Evolutionary conservation across 192 early-diverging fungal genomes (phyloP).

Genomic region (Coemansia reversa): DNA sequence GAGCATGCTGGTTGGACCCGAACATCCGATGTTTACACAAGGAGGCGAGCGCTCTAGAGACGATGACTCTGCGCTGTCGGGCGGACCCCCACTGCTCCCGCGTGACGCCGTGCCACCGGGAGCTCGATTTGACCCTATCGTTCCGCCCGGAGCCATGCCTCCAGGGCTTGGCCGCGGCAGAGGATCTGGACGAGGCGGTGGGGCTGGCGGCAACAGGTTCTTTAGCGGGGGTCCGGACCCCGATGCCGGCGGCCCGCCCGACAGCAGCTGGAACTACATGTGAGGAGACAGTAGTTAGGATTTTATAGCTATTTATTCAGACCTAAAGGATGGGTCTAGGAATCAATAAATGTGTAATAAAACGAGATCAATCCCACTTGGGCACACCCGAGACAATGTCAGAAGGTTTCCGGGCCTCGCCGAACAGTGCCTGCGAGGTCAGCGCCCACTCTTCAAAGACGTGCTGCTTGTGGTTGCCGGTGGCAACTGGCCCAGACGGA

Average conservation of each 20-base stretch:
- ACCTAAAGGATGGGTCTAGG: not conserved
- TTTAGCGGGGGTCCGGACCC: slow-evolving; percentile 48
- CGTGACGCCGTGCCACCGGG: slow-evolving; percentile 76
- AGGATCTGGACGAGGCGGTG: slow-evolving; percentile 18
- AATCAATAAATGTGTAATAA: not conserved
- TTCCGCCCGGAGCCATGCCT: slow-evolving; percentile 64
- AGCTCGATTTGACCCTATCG: slow-evolving; percentile 90
- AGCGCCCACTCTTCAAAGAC: slow-evolving; percentile 77
- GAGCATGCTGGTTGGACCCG: slow-evolving; percentile 85
- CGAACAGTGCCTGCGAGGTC: slow-evolving; percentile 69
- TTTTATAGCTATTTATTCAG: not conserved
- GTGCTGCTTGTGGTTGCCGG: slow-evolving; percentile 95
- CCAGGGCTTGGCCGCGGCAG: slow-evolving; percentile 11
- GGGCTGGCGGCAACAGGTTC: slow-evolving; percentile 13
- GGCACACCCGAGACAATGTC: slow-evolving; percentile 71
- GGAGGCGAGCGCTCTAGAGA: slow-evolving; percentile 21
- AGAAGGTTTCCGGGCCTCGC: slow-evolving; percentile 64
- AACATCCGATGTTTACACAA: slow-evolving; percentile 82
- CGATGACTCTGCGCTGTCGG: slow-evolving; percentile 46
- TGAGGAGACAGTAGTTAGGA: not conserved
- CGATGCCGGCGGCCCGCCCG: slow-evolving; percentile 28
- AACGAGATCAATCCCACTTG: slow-evolving; percentile 56
- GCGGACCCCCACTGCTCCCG: slow-evolving; percentile 64
- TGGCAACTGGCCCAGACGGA: slow-evolving; percentile 85
- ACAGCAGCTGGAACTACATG: slow-evolving; percentile 38